Conservation (phyloP, 169 alveolate genomes). For the Perkinsus chesapeaki region DNA sequence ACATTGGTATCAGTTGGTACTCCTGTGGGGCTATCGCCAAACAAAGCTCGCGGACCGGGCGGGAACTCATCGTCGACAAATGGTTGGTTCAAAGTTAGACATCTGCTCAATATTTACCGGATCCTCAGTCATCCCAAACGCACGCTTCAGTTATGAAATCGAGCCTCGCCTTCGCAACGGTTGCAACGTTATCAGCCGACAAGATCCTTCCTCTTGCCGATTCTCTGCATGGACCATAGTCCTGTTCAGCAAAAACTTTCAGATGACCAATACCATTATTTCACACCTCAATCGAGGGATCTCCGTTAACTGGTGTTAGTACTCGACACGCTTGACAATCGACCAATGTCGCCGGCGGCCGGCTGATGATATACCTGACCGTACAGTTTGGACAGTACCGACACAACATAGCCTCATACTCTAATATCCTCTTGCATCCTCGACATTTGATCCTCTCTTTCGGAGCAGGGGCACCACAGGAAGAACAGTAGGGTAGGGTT, state of each 20-base stretch:
- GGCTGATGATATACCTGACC: neutral
- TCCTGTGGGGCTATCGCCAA: neutral
- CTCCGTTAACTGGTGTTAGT: neutral
- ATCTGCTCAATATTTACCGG: neutral
- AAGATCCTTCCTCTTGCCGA: neutral
- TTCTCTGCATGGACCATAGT: neutral
- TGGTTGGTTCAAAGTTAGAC: neutral
- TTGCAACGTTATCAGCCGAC: neutral
- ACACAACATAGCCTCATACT: neutral
- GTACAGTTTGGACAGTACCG: neutral
- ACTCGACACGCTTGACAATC: neutral
- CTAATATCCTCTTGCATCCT: neutral
- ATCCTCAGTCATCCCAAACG: neutral
- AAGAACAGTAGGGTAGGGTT: neutral
- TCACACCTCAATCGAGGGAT: neutral
- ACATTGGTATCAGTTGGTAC: neutral
- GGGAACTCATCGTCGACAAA: neutral
- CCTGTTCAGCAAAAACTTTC: neutral
- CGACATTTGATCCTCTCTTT: neutral
- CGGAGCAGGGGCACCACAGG: neutral
- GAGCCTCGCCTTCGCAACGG: neutral
- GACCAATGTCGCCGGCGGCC: neutral
- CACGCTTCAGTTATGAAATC: neutral
- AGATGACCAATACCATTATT: neutral
- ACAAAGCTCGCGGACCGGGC: neutral